phyloP scores from a whole-genome alignment of 352 stramenopile genomes.

The Phytophthora kernoviae region DNA sequence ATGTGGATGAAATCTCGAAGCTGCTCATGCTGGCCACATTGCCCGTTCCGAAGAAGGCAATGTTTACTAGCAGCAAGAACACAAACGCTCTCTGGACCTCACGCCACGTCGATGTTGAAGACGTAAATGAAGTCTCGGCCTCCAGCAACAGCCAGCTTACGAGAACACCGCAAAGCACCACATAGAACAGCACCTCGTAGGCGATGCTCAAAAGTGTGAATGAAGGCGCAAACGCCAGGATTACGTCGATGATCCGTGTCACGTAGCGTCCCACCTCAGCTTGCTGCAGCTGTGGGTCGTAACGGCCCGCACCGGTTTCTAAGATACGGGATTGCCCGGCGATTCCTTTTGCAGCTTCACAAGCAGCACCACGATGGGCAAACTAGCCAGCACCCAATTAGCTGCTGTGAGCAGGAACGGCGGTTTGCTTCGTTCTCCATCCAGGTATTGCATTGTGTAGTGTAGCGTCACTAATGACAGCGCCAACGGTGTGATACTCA shows the following conservation, averaged over 20 bases:
- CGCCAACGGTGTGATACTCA: constrained; percentile 24
- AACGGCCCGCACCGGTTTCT: constrained; percentile 10
- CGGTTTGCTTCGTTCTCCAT: constrained; percentile 56
- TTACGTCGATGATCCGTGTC: constrained; percentile 55
- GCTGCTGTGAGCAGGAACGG: constrained; percentile 49
- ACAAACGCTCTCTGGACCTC: constrained; percentile 79
- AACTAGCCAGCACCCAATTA: constrained; percentile 61
- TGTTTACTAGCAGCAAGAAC: constrained; percentile 81
- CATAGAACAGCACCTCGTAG: constrained; percentile 86
- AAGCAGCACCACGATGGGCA: constrained; percentile 46
- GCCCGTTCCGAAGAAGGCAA: constrained; percentile 86
- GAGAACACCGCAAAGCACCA: constrained; percentile 57
- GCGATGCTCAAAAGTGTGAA: constrained; percentile 84
- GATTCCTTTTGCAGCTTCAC: constrained; percentile 17
- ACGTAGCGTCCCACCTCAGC: constrained; percentile 15
- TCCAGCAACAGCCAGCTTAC: constrained; percentile 71
- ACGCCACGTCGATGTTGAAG: constrained; percentile 19
- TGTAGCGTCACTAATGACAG: constrained; percentile 51
- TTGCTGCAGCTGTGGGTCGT: constrained; percentile 8
- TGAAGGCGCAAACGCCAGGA: constrained; percentile 60
- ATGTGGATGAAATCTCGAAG: constrained; percentile 88
- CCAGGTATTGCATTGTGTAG: constrained; percentile 60
- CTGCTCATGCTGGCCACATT: constrained; percentile 89
- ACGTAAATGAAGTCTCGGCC: constrained; percentile 16
- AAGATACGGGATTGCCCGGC: neutral